Percentiles rank a stretch among this genome's conserved stretches.
Conservation (phyloP, 73 alveolate genomes). For the Paramecium sonneborni region DNA sequence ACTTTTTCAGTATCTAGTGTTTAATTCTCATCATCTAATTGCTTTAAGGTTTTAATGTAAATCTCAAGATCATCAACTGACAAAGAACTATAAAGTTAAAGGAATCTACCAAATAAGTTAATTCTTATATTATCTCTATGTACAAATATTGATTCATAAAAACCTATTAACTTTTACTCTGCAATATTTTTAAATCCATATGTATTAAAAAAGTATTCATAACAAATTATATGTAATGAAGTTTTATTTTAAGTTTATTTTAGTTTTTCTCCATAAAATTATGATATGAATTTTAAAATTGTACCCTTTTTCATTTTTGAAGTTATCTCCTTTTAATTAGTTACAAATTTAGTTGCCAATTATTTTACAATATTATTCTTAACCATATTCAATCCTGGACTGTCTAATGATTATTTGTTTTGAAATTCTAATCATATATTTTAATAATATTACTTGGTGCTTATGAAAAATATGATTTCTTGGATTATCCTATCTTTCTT, state of each 20-base stretch:
- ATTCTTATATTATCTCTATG: not conserved
- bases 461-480: conserved; percentile 3
- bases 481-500: not conserved
- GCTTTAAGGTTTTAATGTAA: not conserved
- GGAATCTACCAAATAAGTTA: conserved; percentile 38
- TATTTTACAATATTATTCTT: not conserved
- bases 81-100: not conserved
- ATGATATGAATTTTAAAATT: not conserved
- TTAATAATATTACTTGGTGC: not conserved
- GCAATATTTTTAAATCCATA: conserved; percentile 48
- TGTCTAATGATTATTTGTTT: not conserved
- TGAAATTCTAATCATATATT: not conserved
- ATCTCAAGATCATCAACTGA: conserved; percentile 35
- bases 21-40: conserved; percentile 2
- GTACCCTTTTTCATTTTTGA: conserved; percentile 25
- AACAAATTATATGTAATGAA: conserved; percentile 21
- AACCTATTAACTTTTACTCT: not conserved
- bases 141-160: not conserved
- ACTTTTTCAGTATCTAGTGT: not conserved
- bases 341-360: not conserved
- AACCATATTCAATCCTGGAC: not conserved
- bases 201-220: conserved; percentile 41
- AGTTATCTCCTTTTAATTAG: not conserved
- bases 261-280: conserved; percentile 41
- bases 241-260: conserved; percentile 27